A percentile compares a stretch with the other conserved stretches of the same genome.
These are phyloP conservation scores for Magnusiomyces fungicola DNA, from an alignment of 1,139 yeast genomes.

Conservation along the genomic window DNA sequence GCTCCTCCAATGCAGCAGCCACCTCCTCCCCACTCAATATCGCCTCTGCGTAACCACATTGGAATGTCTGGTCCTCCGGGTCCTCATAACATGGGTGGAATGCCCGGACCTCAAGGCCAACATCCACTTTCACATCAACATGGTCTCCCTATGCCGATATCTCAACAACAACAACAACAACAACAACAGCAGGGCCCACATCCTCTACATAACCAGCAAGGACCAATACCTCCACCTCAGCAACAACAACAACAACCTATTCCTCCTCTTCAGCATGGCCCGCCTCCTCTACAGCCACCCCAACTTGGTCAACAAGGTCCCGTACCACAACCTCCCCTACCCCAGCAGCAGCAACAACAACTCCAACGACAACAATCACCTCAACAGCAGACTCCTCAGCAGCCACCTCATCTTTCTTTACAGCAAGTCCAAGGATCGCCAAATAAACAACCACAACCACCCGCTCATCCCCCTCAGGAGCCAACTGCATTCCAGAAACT, in stretches of 20 bases:
- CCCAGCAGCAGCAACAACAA: neutral
- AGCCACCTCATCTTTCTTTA: slow-evolving; percentile 11
- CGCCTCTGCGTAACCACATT: neutral
- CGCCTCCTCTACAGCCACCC: neutral
- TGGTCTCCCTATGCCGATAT: neutral
- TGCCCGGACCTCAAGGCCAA: neutral
- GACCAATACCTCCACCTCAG: neutral
- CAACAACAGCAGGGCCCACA: neutral
- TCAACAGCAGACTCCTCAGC: slow-evolving; percentile 17
- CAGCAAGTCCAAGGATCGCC: slow-evolving; percentile 16
- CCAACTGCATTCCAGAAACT: slow-evolving; percentile 42
- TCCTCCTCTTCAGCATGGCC: slow-evolving; percentile 1
- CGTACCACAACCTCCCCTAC: neutral
- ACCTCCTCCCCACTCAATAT: neutral
- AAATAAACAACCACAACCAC: slow-evolving; percentile 18
- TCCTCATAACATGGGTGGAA: neutral
- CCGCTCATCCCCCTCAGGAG: slow-evolving; percentile 19
- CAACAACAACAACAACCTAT: slow-evolving; percentile 3
- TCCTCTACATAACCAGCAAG: neutral
- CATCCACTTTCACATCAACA: neutral
- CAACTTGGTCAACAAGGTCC: neutral
- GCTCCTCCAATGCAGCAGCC: slow-evolving; percentile 1
- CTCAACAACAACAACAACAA: slow-evolving; percentile 5
- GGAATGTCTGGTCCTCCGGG: neutral
- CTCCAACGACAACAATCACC: neutral